Evolutionary conservation across 2,329 filamentous ascomycete species (phyloP).

Genomic region (Fusarium nelsonii): DNA sequence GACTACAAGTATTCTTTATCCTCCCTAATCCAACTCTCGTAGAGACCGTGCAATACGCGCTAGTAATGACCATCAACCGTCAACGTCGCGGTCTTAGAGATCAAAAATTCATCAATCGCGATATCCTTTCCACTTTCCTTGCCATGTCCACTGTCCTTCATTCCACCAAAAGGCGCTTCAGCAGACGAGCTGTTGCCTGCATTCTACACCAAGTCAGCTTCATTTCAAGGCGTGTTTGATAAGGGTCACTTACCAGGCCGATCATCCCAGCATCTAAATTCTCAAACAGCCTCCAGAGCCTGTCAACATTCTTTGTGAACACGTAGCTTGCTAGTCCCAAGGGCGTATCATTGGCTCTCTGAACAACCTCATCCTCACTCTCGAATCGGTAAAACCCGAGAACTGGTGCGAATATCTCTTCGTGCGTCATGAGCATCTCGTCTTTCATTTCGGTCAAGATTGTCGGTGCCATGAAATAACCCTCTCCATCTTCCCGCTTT

Average conservation of each 20-base stretch:
- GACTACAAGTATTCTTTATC: not conserved
- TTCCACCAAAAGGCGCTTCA: conserved; percentile 52
- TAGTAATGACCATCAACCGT: conserved; percentile 8
- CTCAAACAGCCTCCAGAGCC: conserved; percentile 32
- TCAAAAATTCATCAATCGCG: conserved; percentile 58
- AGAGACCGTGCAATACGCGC: not conserved
- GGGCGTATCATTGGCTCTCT: conserved; percentile 27
- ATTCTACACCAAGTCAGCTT: not conserved
- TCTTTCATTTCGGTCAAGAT: conserved; percentile 24
- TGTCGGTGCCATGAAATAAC: conserved; percentile 31
- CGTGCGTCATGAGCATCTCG: conserved; percentile 22
- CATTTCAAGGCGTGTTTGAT: rapidly evolving
- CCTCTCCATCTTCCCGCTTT: not conserved
- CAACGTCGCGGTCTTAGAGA: conserved; percentile 54
- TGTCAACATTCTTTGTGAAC: conserved; percentile 33
- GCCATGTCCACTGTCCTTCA: conserved; percentile 32
- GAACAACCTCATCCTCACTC: conserved; percentile 29
- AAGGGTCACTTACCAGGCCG: conserved; percentile 3
- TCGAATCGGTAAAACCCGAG: conserved; percentile 26
- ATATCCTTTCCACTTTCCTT: conserved; percentile 56
- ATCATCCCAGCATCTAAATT: conserved; percentile 41
- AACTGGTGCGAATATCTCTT: conserved; percentile 38
- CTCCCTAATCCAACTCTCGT: not conserved
- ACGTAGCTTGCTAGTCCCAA: conserved; percentile 28
- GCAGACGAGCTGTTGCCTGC: conserved; percentile 49